Base-by-base conservation (phyloP, 1,284 basidiomycete species). In the Cryptococcus jaspeensis region DNA sequence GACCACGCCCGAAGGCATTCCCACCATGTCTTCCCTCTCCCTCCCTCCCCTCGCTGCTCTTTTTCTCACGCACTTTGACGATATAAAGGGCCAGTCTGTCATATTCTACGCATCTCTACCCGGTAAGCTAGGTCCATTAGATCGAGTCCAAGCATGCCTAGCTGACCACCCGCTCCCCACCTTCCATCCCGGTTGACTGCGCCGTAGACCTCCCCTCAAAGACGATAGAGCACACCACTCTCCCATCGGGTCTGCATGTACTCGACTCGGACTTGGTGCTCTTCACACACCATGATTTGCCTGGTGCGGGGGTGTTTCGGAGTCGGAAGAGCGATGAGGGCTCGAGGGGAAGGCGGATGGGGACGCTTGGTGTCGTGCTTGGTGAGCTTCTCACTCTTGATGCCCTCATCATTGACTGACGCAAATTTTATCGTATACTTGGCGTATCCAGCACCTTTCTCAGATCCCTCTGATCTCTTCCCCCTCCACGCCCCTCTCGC, bases 51-150 rank as follows among this genome's bases (percentile, higher is more conserved):
- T 73, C 16, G 67, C 72, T 11, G 70, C 69, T 1, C 63, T 76
- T 39, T 74, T 74, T 55, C 57, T 76, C 22, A 71, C 73, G 4
- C 67, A 76, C 50, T 76, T 76, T 46, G 67, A 76, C 60, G 74
- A 76, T 53, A 68, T 70, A 55, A 73, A 69, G 46, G 74, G 74
- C 4, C 74, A 76, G 49, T 65, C 66, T 5, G 64, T 69, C 2
- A 43, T 64, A 0, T 74, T 66, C 61, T 76, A 71, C 57, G 53
- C 43, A 11, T 69, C 70, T 2, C 18, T 61, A 6, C 57, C 64
- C 1, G 64, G 71, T 72, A 46, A 54, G 67, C 53, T 22, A 41
- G 11, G 7, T 16, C 18, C 35, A 5, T n/a, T 36, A 25, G 18
- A 8, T 9, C 32, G 20, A 6, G n/a, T 9, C 28, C 28, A 9